These are phyloP conservation scores for Pseudogymnoascus sp. DNA, from an alignment of 2,329 filamentous ascomycete genomes.

Conservation along the genomic window DNA sequence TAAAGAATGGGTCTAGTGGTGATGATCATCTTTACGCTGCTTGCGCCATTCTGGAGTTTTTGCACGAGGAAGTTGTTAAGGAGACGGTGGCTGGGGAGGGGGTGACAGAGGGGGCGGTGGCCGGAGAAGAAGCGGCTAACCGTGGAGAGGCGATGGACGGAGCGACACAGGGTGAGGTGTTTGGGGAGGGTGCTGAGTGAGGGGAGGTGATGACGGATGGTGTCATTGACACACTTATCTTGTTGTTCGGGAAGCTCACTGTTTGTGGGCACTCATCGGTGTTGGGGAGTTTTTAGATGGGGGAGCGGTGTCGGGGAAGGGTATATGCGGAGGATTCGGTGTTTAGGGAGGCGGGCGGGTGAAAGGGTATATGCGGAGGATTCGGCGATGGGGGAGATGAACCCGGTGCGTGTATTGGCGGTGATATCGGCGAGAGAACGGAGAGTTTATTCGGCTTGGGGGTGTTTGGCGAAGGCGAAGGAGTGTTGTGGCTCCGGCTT, in stretches of 20 bases:
- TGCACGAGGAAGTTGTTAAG: constrained; percentile 24
- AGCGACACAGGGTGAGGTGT: not conserved
- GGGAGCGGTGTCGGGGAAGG: not conserved
- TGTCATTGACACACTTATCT: not conserved
- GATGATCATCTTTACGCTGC: constrained; percentile 26
- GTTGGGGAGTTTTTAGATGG: not conserved
- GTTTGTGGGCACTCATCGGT: not conserved
- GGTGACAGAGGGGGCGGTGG: not conserved
- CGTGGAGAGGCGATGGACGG: too few species aligned
- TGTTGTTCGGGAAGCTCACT: not conserved
- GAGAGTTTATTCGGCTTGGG: not conserved
- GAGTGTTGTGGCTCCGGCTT: not conserved
- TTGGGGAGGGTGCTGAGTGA: not conserved
- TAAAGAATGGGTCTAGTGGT: too few species aligned
- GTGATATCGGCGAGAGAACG: not conserved
- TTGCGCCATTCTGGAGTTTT: constrained; percentile 28
- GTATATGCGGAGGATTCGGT: not conserved
- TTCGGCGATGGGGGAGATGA: too few species aligned
- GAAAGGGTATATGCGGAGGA: not conserved
- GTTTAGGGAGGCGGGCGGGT: too few species aligned
- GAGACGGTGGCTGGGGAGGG: too few species aligned
- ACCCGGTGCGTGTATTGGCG: not conserved
- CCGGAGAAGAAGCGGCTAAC: not conserved
- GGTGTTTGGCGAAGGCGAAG: not conserved
- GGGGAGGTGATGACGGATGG: not conserved